Evolutionary conservation across 2,329 filamentous ascomycete genomes (phyloP).

Genomic region (Macroventuria anomochaeta): DNA sequence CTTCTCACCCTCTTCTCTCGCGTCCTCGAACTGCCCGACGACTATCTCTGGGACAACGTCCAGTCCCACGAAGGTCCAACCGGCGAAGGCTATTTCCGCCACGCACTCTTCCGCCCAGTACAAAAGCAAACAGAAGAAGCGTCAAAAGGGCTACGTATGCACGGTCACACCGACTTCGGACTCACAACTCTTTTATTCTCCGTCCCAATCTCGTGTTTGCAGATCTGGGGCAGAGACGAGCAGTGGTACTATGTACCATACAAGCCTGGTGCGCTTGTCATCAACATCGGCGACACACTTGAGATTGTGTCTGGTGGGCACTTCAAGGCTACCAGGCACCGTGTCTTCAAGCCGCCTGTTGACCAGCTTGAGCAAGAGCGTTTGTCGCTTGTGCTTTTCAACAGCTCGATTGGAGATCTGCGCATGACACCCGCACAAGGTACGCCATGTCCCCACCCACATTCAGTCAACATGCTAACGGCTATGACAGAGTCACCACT

Average conservation of each 20-base stretch:
- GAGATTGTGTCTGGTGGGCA: conserved; percentile 56
- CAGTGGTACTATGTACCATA: conserved; percentile 37
- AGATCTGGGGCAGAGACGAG: conserved; percentile 34
- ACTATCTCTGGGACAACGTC: conserved; percentile 34
- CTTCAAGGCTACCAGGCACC: conserved; percentile 56
- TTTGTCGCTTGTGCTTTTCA: conserved; percentile 29
- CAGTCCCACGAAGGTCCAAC: conserved; percentile 32
- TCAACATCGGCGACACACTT: conserved; percentile 40
- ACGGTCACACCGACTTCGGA: conserved; percentile 40
- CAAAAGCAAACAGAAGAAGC: conserved; percentile 32
- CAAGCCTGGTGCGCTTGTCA: conserved; percentile 34
- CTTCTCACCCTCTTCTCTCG: conserved; percentile 32
- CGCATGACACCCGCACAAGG: conserved; percentile 28
- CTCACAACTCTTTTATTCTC: conserved; percentile 34
- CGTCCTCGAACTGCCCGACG: conserved; percentile 32
- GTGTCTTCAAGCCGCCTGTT: conserved; percentile 52
- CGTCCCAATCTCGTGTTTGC: conserved; percentile 33
- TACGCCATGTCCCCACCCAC: not conserved
- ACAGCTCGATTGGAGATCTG: conserved; percentile 31
- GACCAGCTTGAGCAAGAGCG: conserved; percentile 51
- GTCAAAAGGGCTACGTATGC: conserved; percentile 40
- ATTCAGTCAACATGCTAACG: not conserved
- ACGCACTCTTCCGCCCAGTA: conserved; percentile 32
- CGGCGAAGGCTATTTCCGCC: conserved; percentile 34
- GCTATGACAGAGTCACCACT: conserved; percentile 25